Evolutionary conservation across 768 basidiomycete genomes (phyloP).

Genomic region (Tricholoma terreum): DNA sequence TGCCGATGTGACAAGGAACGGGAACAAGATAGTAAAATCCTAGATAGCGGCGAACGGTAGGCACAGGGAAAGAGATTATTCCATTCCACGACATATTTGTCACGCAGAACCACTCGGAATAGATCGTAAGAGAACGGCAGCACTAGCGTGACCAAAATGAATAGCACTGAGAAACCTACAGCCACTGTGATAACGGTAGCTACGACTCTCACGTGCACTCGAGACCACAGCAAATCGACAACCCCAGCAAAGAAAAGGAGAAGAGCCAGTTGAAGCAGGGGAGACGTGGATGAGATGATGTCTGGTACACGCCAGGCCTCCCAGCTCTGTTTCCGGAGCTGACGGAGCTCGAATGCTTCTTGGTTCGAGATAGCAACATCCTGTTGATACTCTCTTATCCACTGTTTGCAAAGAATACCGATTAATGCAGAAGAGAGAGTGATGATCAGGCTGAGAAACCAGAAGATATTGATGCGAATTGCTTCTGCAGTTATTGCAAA

Average conservation of each 20-base stretch:
- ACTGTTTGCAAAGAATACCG: constrained; percentile 18
- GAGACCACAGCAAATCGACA: constrained; percentile 11
- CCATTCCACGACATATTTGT: background rate
- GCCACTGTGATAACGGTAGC: constrained; percentile 5
- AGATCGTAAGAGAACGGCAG: background rate
- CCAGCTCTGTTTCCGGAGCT: no score
- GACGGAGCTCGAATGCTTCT: constrained; percentile 3
- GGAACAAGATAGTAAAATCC: background rate
- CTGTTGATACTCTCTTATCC: constrained; percentile 4
- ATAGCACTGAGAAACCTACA: background rate
- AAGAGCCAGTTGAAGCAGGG: constrained; percentile 13
- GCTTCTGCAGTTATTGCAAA: constrained; percentile 14
- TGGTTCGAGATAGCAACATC: background rate
- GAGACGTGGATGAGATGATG: no score
- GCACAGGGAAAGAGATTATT: background rate
- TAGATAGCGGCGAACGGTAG: background rate
- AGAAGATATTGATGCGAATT: constrained; percentile 25
- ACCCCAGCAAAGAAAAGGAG: constrained; percentile 18
- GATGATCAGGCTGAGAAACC: constrained; percentile 28
- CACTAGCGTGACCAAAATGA: background rate
- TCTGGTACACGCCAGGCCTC: no score
- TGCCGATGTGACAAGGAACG: background rate
- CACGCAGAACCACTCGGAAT: background rate
- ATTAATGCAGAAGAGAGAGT: constrained; percentile 24
- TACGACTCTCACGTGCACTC: background rate